phyloP scores from a whole-genome alignment of 352 stramenopile species.

The Globisporangium solare region DNA sequence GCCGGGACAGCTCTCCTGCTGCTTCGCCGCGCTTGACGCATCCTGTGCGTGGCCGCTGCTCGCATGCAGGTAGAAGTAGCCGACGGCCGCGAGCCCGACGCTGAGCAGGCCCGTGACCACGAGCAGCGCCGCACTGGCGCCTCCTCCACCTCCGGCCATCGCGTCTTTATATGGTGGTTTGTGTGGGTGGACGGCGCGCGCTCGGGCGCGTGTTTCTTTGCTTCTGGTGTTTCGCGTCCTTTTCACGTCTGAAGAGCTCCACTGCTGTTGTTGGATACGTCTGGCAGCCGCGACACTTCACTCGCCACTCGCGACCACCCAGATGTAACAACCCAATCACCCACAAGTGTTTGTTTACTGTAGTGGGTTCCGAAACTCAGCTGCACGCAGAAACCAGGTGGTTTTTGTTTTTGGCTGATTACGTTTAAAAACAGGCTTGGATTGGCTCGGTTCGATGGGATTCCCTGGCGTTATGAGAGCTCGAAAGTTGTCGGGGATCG shows the following conservation, averaged over 20 bases:
- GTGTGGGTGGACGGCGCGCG: not conserved
- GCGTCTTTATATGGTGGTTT: constrained; percentile 3
- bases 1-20: constrained; percentile 22
- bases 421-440: too few relatives aligned
- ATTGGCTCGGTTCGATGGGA: too few relatives aligned
- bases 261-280: not conserved
- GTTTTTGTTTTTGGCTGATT: too few relatives aligned
- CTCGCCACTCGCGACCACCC: not conserved
- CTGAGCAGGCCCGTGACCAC: constrained; percentile 58
- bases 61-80: constrained; percentile 52
- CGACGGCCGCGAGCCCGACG: constrained; percentile 47
- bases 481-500: too few relatives aligned
- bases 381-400: too few relatives aligned
- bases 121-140: constrained; percentile 39
- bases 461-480: too few relatives aligned
- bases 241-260: constrained; percentile 3
- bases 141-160: constrained; percentile 27
- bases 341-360: not conserved
- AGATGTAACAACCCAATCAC: not conserved
- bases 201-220: not conserved
- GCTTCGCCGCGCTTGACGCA: constrained; percentile 2
- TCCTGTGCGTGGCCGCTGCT: constrained; percentile 15
- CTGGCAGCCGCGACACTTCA: not conserved
- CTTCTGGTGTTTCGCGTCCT: constrained; percentile 3
- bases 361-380: not conserved